phyloP scores from a whole-genome alignment of 2,329 filamentous ascomycete genomes.

The Xylariomycetidae sp. region DNA sequence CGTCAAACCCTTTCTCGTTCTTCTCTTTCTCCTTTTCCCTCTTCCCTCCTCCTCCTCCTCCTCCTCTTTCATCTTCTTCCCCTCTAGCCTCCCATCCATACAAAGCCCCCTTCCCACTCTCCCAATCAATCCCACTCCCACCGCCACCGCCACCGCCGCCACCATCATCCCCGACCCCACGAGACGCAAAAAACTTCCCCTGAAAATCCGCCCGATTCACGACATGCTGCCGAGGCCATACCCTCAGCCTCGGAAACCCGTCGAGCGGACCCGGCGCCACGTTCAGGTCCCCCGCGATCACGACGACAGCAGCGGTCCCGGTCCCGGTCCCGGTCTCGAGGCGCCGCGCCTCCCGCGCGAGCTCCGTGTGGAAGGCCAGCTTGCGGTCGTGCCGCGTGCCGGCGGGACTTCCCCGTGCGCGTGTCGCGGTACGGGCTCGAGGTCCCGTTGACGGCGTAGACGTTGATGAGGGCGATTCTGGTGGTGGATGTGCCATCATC shows the following conservation, averaged over 20 bases:
- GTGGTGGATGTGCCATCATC: no score
- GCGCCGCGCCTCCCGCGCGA: conserved; percentile 38
- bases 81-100: no score
- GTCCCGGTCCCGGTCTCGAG: conserved; percentile 37
- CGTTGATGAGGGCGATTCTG: conserved; percentile 44
- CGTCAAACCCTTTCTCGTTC: conserved; percentile 26
- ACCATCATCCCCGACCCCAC: conserved; percentile 11
- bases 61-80: conserved; percentile 8
- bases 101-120: no score
- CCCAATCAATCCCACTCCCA: no score
- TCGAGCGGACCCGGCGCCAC: conserved; percentile 9
- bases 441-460: conserved; percentile 51
- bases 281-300: conserved; percentile 39
- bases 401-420: conserved; percentile 31
- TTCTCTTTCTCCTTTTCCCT: conserved; percentile 9
- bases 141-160: no score
- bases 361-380: conserved; percentile 38
- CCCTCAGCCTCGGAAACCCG: conserved; percentile 42
- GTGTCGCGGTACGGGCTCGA: conserved; percentile 39
- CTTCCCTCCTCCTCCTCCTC: background rate
- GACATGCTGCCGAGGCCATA: conserved; percentile 40
- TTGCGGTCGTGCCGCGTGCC: conserved; percentile 50
- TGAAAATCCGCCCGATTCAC: conserved; percentile 48
- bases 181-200: conserved; percentile 36
- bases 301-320: no score